Evolutionary conservation across 108 stramenopile genomes (phyloP), one percentile per base, ranked within the genome.

Genomic region (Fragilaria crotonensis): DNA sequence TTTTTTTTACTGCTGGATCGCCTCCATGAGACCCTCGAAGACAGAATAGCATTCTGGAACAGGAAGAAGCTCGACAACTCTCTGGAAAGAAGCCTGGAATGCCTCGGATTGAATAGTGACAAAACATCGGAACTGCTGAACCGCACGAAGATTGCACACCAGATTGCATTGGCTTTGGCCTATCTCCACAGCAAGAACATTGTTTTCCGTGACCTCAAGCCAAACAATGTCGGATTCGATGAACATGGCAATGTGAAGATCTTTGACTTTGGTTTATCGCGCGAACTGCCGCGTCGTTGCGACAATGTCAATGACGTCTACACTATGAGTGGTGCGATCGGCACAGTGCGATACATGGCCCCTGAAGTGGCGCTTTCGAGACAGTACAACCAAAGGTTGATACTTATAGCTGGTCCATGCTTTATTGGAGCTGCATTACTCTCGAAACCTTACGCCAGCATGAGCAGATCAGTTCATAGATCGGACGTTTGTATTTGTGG

Each of bases 1-100:
- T 90, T 84, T 56, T 90, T 90, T 62, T 51, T 90, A 22, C 53
- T 90, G 11, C 62, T 90, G 47, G 89, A 90, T 73, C 71, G 89
- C 62, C 58, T 90, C 64, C 73, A 80, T 52, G 84, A 84, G 48
- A 90, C 89, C 9, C 63, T 90, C 19, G 79, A 76, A 50, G 71
- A 76, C 30, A 72, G 75, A 58, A 80, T 80, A 46, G 71, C 72
- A 45, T 17, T 62, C n/a, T 80, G 79, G 79, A 20, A 47, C 20
- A 41, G 11, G 36, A 7, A 11, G 11, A 41, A 14, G 14, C 11
- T 14, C 11, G 14, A 41, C 7, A 7, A 7, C 36, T 11, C 36
- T 41, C 14, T 41, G 36, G 14, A 41, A 41, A 14, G 11, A 11
- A 41, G 11, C 11, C 7, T 11, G 14, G 14, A 41, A 11, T 11